Base-by-base conservation (phyloP, 306 rosid genomes). In the Prunus mume region DNA sequence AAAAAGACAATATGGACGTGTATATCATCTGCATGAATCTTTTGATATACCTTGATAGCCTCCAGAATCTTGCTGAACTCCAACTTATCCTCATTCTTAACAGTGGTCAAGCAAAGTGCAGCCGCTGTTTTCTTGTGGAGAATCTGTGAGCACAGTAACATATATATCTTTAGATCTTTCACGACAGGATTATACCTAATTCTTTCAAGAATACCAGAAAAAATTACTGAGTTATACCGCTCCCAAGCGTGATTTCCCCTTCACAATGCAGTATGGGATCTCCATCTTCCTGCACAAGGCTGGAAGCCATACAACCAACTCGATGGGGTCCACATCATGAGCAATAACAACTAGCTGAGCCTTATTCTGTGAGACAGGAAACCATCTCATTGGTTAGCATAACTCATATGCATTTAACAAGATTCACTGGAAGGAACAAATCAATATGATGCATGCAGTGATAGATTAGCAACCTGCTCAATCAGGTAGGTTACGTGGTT, bases 241-340 rank as follows among this genome's bases (percentile, higher is more conserved):
- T 81, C 97, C 93, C 56, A 92, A 51, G 8, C 91, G 90, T 15
- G 97, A 86, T 76, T 92, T 90, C 20, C 97, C 97, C 87, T 92
- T 92, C 65, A 90, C 93, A 81, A 92, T 90, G 85, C 93, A 92
- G 75, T 88, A 90, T 0, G 97, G 96, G 51, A 90, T 92, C 81
- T 90, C 93, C 97, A 92, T 92, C 85, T 88, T 90, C 75, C 93
- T 90, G 83, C 97, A 92, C 79, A 88, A 65, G 3, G 93, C 91
- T 8, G 93, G 96, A 38, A 92, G 93, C 97, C 97, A 92, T 3
- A 92, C 96, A 1, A 88, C 93, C 64, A 92, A 81, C 75, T 92
- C 97, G 3, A 92, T 90, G 15, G 96, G 96, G 80, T 92, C 96
- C n/a, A 92, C 97, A 30, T 92, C 95, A 50, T 90, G 96, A 4